Evolutionary conservation across 2,329 filamentous ascomycete species (phyloP).

Genomic region (Akanthomyces dipterigenus): DNA sequence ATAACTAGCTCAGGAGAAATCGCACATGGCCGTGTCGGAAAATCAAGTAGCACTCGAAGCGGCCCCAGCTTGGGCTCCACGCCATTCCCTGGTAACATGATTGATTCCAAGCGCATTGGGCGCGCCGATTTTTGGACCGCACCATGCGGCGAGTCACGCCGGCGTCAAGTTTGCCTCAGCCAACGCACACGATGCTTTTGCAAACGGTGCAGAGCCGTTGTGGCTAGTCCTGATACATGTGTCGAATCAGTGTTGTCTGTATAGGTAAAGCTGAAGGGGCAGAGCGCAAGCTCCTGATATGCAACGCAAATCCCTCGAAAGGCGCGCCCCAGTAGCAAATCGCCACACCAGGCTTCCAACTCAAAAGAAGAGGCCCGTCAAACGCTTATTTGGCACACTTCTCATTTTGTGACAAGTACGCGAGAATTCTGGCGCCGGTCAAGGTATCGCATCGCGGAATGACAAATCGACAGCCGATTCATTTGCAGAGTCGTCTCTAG

Average conservation of each 20-base stretch:
- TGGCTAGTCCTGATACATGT: neutral
- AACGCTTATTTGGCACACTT: too few relatives aligned
- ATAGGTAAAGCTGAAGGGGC: neutral
- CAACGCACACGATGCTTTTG: neutral
- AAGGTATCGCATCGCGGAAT: too few relatives aligned
- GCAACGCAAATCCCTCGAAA: neutral
- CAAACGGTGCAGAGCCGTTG: neutral
- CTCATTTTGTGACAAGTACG: neutral
- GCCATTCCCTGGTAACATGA: neutral
- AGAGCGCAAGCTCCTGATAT: neutral
- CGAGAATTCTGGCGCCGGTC: too few relatives aligned
- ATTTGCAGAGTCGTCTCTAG: too few relatives aligned
- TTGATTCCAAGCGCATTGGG: neutral
- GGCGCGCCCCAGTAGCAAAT: neutral
- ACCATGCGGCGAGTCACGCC: constrained; percentile 3
- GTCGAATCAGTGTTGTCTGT: neutral
- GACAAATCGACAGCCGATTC: too few relatives aligned
- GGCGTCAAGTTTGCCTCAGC: neutral
- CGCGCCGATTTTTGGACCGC: neutral
- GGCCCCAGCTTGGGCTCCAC: constrained; percentile 3
- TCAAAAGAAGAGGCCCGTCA: neutral
- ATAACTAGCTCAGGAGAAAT: too few relatives aligned
- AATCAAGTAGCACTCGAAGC: neutral
- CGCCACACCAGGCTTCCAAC: neutral
- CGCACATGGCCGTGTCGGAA: neutral